phyloP scores from a whole-genome alignment of 2,329 filamentous ascomycete species.

The Meredithiella fracta region DNA sequence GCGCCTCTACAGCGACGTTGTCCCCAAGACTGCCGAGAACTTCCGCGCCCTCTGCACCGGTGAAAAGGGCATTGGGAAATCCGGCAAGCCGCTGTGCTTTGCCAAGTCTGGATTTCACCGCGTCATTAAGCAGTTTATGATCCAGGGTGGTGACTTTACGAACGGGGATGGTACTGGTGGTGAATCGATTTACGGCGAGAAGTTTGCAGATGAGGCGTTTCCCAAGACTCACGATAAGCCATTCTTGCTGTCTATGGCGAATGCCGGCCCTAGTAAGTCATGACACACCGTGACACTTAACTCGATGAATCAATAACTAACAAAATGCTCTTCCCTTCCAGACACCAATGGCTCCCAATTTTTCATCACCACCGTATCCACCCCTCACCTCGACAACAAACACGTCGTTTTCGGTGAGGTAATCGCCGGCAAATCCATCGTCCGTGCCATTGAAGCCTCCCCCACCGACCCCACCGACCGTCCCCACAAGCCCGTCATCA shows the following conservation, averaged over 20 bases:
- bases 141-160: conserved; percentile 95
- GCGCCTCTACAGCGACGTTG: conserved; percentile 61
- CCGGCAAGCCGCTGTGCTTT: conserved; percentile 77
- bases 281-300: not conserved
- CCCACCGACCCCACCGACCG: conserved; percentile 61
- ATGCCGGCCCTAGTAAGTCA: conserved; percentile 68
- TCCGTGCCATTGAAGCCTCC: conserved; percentile 79
- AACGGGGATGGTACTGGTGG: conserved; percentile 86
- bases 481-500: conserved; percentile 54
- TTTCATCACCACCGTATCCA: conserved; percentile 92
- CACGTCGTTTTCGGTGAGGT: conserved; percentile 97
- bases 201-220: conserved; percentile 97
- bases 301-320: not conserved
- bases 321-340: conserved; percentile 20
- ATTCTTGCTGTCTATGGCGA: conserved; percentile 94
- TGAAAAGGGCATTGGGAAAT: conserved; percentile 72
- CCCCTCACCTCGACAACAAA: conserved; percentile 86
- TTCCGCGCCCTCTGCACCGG: conserved; percentile 89
- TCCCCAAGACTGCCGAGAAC: conserved; percentile 92
- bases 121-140: conserved; percentile 98
- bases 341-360: conserved; percentile 95
- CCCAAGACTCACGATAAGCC: conserved; percentile 79
- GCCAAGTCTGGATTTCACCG: conserved; percentile 89
- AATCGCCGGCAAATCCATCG: conserved; percentile 75
- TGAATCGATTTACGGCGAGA: conserved; percentile 92